These are phyloP conservation scores for Lipomyces starkeyi DNA, from an alignment of 805 yeast species.

Conservation along the genomic window DNA sequence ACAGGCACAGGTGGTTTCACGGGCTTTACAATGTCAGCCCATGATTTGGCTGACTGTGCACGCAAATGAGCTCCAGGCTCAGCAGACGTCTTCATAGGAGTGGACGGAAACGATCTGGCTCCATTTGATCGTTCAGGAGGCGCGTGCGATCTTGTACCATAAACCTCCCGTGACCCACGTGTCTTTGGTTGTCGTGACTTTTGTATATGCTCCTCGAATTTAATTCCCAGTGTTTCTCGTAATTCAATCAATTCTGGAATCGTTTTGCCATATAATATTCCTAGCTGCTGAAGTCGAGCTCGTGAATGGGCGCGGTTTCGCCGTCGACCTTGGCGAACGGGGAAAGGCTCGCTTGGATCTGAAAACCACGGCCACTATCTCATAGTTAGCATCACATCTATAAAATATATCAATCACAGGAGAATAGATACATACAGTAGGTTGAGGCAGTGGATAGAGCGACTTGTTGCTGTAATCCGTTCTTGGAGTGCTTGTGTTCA, in stretches of 20 bases:
- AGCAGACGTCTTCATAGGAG: background rate
- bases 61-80: constrained; percentile 16
- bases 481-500: background rate
- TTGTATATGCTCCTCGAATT: constrained; percentile 3
- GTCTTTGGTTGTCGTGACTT: background rate
- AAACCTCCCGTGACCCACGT: background rate
- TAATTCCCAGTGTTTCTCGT: background rate
- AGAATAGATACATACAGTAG: background rate
- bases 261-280: background rate
- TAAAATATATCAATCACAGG: background rate
- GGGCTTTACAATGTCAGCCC: constrained; percentile 35
- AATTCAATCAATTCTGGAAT: background rate
- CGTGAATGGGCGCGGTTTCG: constrained; percentile 10
- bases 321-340: constrained; percentile 17
- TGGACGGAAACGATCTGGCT: constrained; percentile 1
- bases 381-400: background rate
- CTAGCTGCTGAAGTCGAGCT: constrained; percentile 24
- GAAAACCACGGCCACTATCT: constrained; percentile 27
- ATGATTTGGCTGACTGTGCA: constrained; percentile 19
- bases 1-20: background rate
- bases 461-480: background rate
- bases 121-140: background rate
- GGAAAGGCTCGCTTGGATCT: constrained; percentile 21
- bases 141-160: background rate
- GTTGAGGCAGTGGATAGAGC: background rate